Evolutionary conservation across 2,329 filamentous ascomycete species (phyloP).

Genomic region (Diaporthe citrichinensis): DNA sequence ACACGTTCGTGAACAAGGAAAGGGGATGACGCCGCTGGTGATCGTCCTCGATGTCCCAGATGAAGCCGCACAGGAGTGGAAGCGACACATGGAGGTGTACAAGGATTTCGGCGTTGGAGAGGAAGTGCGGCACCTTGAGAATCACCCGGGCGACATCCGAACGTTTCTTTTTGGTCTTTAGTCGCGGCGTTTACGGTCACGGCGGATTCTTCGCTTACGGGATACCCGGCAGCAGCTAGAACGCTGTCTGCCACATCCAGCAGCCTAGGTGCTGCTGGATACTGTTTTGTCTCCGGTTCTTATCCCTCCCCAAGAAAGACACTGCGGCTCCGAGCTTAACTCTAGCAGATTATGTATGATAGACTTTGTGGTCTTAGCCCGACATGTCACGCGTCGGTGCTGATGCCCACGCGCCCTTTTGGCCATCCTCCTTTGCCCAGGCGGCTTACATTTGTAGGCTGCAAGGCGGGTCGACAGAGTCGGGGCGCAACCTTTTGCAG

Average conservation of each 20-base stretch:
- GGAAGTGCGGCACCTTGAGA: background rate
- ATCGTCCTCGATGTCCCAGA: background rate
- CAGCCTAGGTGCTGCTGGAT: constrained; percentile 19
- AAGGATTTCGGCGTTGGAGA: constrained; percentile 15
- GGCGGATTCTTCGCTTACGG: constrained; percentile 35
- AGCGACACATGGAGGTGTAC: background rate
- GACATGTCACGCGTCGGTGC: constrained; percentile 30
- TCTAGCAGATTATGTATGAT: constrained; percentile 42
- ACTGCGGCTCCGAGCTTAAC: constrained; percentile 41
- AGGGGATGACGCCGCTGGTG: background rate
- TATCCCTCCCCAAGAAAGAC: constrained; percentile 22
- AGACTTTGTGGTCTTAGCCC: constrained; percentile 37
- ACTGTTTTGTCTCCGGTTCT: constrained; percentile 23
- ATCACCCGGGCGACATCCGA: constrained; percentile 13
- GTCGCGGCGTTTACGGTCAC: constrained; percentile 38
- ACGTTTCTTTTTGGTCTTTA: constrained; percentile 3
- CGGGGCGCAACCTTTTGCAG: constrained; percentile 24
- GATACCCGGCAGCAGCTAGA: constrained; percentile 40
- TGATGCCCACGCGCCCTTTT: constrained; percentile 23
- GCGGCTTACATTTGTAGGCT: constrained; percentile 22
- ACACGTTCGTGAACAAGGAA: background rate
- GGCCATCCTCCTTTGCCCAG: constrained; percentile 5
- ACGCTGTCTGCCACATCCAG: constrained; percentile 26
- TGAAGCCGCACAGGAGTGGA: background rate
- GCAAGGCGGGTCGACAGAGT: constrained; percentile 13